Evolutionary conservation across 352 stramenopile genomes (phyloP).

Genomic region (Pythium volutum): DNA sequence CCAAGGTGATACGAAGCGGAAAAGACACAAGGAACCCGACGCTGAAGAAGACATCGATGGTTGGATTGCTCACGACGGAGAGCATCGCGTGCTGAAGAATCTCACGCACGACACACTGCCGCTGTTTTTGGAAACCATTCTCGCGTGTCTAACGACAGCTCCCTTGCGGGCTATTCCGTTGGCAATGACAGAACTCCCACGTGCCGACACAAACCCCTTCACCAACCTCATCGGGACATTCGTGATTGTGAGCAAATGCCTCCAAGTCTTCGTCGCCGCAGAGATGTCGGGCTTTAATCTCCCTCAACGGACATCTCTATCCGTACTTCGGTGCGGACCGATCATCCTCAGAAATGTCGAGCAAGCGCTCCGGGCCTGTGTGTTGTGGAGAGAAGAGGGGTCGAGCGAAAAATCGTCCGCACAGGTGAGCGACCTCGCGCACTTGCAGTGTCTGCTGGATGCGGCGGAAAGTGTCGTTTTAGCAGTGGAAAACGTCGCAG

Average conservation of each 20-base stretch:
- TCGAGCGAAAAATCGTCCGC: conserved; percentile 11
- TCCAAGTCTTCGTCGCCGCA: conserved; percentile 47
- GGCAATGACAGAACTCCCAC: neutral
- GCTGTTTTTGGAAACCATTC: conserved; percentile 51
- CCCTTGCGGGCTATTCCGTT: conserved; percentile 31
- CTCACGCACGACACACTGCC: conserved; percentile 62
- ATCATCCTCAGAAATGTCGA: conserved; percentile 8
- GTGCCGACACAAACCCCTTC: conserved; percentile 29
- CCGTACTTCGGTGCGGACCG: conserved; percentile 19
- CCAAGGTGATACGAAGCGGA: neutral
- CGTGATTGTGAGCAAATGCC: conserved; percentile 34
- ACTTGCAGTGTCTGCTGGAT: conserved; percentile 50
- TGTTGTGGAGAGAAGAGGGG: conserved; percentile 16
- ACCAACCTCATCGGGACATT: conserved; percentile 38
- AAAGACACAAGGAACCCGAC: conserved; percentile 24
- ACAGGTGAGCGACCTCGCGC: conserved; percentile 31
- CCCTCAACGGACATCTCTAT: conserved; percentile 35
- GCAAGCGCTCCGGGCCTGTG: conserved; percentile 6
- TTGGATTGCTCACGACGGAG: conserved; percentile 37
- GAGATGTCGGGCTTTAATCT: conserved; percentile 54
- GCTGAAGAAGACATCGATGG: conserved; percentile 30
- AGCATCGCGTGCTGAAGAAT: conserved; percentile 63
- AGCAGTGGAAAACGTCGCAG: conserved; percentile 39
- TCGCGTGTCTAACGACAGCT: conserved; percentile 52
- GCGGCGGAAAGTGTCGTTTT: conserved; percentile 27